Evolutionary conservation across 305 asterid genomes (phyloP), one percentile per base, ranked within the genome.

Genomic region (Euphrasia arctica): DNA sequence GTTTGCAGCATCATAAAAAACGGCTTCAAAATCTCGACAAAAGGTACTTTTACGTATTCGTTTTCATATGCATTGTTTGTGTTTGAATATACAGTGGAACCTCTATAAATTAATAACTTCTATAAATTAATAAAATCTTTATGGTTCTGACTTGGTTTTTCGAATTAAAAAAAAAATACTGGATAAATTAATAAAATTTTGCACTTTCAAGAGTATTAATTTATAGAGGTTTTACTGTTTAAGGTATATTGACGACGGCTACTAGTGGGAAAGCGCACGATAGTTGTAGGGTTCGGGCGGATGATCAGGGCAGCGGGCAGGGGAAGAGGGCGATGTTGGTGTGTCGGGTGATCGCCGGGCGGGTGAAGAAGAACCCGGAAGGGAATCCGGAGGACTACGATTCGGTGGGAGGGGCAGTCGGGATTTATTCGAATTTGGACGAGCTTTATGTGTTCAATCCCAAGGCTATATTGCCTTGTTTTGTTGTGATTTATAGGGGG

Each of bases 301-400:
- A 72, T 0, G 82, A 74, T 11, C 52, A 5, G 4, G 52, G 12
- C 10, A 9, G 2, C 9, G 58, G 28, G 27, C 59, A 54, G 32
- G 90, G 82, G 51, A 82, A 69, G 77, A 80, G 90, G 78, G 97
- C 97, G 3, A 90, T 90, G 97, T 70, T 90, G 69, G 97, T 90
- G 10, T 90, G 97, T 64, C 83, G 97, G 76, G 97, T 87, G 18
- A 90, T 90, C 5, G 95, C 97, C 5, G 97, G 95, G n/a, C 77
- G 92, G 62, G 95, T 90, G 11, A 90, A 79, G 83, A 90, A 83
- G 75, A 80, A 74, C 49, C 51, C 76, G 67, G 95, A 83, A 10
- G 92, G 82, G 54, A 74, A 69, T 60, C 41, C 60, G 74, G 97
- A 90, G 71, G 97, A 87, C 9, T 90, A 83, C 66, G 97, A 90